Evolutionary conservation across 108 stramenopile genomes (phyloP).

Genomic region (Heterococcus sp.): DNA sequence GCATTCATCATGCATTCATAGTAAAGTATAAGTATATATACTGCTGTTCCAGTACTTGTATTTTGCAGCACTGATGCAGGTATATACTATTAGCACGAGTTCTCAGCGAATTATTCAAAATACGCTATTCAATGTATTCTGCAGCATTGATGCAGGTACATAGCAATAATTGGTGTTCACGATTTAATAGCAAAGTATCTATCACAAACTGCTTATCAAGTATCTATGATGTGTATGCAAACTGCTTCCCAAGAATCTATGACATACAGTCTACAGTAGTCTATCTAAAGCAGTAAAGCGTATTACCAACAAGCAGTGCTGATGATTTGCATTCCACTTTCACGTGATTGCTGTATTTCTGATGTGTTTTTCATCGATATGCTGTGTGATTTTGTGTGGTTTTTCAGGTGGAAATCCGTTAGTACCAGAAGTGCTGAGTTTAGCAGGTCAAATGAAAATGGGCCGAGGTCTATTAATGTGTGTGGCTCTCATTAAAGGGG

Average conservation of each 20-base stretch:
- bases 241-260: too few species aligned
- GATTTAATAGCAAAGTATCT: not conserved
- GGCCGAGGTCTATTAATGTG: constrained; percentile 66
- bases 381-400: not conserved
- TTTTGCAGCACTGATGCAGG: constrained; percentile 9
- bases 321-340: not conserved
- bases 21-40: not conserved
- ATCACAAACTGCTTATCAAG: not conserved
- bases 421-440: constrained; percentile 55
- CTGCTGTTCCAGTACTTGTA: not conserved
- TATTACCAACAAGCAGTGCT: too few species aligned
- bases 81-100: constrained; percentile 38
- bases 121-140: constrained; percentile 65
- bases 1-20: not conserved
- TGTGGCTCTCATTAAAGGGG: constrained; percentile 52
- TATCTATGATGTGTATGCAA: not conserved
- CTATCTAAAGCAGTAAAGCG: too few species aligned
- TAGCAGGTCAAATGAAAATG: constrained; percentile 71
- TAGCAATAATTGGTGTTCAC: not conserved
- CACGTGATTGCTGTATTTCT: not conserved
- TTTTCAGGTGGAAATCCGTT: constrained; percentile 49
- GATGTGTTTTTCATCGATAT: not conserved
- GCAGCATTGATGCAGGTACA: constrained; percentile 48
- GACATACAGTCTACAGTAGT: too few species aligned
- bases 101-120: constrained; percentile 61